phyloP scores from a whole-genome alignment of 176 grass and related monocot species.

The barley (Hordeum vulgare) region DNA sequence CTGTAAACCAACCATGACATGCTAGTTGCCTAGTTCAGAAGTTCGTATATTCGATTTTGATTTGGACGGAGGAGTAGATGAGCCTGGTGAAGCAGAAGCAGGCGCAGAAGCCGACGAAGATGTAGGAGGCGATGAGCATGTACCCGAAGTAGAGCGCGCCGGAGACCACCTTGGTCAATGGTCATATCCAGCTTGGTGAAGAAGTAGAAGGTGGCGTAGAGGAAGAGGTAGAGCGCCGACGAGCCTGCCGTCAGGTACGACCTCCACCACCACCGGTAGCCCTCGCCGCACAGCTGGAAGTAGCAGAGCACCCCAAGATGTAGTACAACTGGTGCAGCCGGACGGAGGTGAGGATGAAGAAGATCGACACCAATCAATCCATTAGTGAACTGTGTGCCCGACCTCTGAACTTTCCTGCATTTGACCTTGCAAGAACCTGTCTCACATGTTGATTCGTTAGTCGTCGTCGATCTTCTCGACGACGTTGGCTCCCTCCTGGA shows the following conservation, averaged over 20 bases:
- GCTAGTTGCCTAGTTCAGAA: background rate
- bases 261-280: slow-evolving; percentile 92
- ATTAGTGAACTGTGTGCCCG: background rate
- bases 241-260: slow-evolving; percentile 86
- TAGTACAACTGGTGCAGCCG: slow-evolving; percentile 97
- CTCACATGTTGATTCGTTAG: slow-evolving; percentile 84
- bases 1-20: background rate
- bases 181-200: slow-evolving; percentile 91
- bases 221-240: slow-evolving; percentile 77
- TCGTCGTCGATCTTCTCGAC: slow-evolving; percentile 88
- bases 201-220: slow-evolving; percentile 80
- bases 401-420: background rate
- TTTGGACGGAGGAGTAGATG: slow-evolving; percentile 90
- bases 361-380: slow-evolving; percentile 1
- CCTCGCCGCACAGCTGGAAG: slow-evolving; percentile 93
- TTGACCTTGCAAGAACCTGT: background rate
- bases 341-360: slow-evolving; percentile 97
- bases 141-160: slow-evolving; percentile 80
- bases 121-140: slow-evolving; percentile 86
- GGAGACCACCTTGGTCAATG: slow-evolving; percentile 70
- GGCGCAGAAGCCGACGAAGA: slow-evolving; percentile 79
- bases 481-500: slow-evolving; percentile 44
- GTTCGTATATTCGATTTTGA: slow-evolving; percentile 75
- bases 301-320: slow-evolving; percentile 96
- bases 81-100: slow-evolving; percentile 86